phyloP scores from a whole-genome alignment of 2,329 filamentous ascomycete genomes.

The Incumbomyces lentus region DNA sequence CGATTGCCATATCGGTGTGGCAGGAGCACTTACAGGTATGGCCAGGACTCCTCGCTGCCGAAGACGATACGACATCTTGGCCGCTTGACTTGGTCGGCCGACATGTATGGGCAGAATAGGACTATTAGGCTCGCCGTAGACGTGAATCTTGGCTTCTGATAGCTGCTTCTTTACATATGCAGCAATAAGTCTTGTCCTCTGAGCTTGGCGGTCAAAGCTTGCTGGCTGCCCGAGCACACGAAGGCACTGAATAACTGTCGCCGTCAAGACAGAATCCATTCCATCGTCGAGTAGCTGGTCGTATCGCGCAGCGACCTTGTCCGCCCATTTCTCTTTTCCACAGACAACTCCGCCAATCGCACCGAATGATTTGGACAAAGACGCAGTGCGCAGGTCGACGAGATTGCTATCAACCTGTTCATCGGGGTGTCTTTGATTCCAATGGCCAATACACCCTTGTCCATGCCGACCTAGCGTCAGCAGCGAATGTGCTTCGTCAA shows the following conservation, averaged over 20 bases:
- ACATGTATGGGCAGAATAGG: conserved; percentile 7
- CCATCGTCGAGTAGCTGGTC: conserved; percentile 6
- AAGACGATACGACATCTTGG: conserved; percentile 8
- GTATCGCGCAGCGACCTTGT: neutral
- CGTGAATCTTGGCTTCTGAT: conserved; percentile 1
- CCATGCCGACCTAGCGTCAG: conserved; percentile 6
- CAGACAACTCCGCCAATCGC: conserved; percentile 8
- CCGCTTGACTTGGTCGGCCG: conserved; percentile 8
- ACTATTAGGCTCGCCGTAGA: conserved; percentile 7
- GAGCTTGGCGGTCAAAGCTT: conserved; percentile 1
- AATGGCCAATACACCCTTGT: conserved; percentile 6
- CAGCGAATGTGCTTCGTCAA: conserved; percentile 10
- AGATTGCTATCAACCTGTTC: neutral
- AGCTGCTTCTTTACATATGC: conserved; percentile 5
- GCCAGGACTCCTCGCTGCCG: conserved; percentile 6
- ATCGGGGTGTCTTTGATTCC: conserved; percentile 7
- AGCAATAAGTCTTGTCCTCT: neutral
- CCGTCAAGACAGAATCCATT: conserved; percentile 2
- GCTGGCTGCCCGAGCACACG: conserved; percentile 6
- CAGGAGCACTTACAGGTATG: conserved; percentile 5
- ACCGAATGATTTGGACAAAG: conserved; percentile 8
- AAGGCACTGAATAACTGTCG: conserved; percentile 6
- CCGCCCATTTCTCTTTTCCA: conserved; percentile 4
- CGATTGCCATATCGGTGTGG: conserved; percentile 10
- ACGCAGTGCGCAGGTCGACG: neutral